Evolutionary conservation across 2,329 filamentous ascomycete species (phyloP), one percentile per base, ranked within the genome.

Genomic region (Beauveria rudraprayagi): DNA sequence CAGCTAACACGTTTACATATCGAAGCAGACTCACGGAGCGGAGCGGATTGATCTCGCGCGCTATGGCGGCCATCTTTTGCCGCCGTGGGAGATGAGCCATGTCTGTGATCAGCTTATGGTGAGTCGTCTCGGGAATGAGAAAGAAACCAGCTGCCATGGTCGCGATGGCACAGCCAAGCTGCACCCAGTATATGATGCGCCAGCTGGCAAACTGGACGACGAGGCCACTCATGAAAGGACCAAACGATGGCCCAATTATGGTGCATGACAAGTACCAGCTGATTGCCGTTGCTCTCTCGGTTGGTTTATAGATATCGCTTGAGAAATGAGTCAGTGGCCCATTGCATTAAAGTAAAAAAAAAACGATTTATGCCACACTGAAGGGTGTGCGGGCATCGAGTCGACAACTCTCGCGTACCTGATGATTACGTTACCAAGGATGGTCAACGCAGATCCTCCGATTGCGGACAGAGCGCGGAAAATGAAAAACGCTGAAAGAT

Each of bases 151-250:
- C 80, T 0, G 86, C 22, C 0, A 80, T 77, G 1, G 83, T 86
- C 0, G 81, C 69, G 2, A 82, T 87, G 0, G 85, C 86, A 6
- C 91, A 77, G 0, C 82, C 88, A 0, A 86, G 84, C 69, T 92
- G 89, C 0, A 92, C 76, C 85, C 88, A 92, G 75, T 91, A 92
- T 58, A 92, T 90, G 47, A 83, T 82, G 19, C 88, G 80, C 90
- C 90, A 93, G 2, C 80, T 82, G 7, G 80, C 78, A 71, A 85
- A 91, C 0, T 88, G 92, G 17, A 92, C 87, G 56, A 93, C 90
- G 50, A 91, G 85, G 26, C 89, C 90, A 60, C 89, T 84, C 10
- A 92, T 77, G 67, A 91, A 89, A 0, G 84, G 83, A 0, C 89
- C 88, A 67, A 89, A 78, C 0, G 85, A 86, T 7, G 89, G 89